phyloP scores from a whole-genome alignment of 305 asterid genomes.

The Coffea humblotiana region DNA sequence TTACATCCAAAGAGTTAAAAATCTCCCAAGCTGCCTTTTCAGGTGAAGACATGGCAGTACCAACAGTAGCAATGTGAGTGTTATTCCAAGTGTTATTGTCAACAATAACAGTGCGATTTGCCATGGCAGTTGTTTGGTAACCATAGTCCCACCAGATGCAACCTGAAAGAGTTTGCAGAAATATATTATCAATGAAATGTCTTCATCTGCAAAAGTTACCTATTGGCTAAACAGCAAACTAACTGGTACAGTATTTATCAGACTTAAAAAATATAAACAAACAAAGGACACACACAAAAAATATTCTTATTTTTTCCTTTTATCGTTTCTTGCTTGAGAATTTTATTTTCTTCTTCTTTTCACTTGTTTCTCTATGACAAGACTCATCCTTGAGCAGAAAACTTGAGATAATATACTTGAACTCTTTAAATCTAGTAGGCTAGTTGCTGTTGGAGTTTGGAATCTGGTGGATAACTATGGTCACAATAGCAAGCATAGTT shows the following conservation, averaged over 20 bases:
- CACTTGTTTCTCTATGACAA: neutral
- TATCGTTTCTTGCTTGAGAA: neutral
- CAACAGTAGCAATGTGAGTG: conserved; percentile 98
- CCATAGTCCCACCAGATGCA: conserved; percentile 99
- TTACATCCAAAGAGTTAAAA: conserved; percentile 90
- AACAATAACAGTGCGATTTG: conserved; percentile 97
- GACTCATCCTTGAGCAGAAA: neutral
- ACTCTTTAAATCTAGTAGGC: neutral
- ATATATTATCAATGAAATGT: neutral
- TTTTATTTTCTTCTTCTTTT: neutral
- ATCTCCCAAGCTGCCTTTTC: conserved; percentile 99
- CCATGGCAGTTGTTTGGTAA: conserved; percentile 99
- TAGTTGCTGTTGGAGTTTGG: neutral
- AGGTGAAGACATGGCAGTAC: conserved; percentile 99
- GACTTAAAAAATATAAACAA: neutral
- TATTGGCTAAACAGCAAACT: neutral
- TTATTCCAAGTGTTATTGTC: conserved; percentile 99
- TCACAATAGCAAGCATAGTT: neutral
- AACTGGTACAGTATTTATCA: neutral
- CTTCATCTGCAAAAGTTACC: conserved; percentile 13
- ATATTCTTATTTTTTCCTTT: neutral
- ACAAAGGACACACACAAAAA: neutral
- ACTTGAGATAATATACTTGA: neutral
- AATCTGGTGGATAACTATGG: neutral
- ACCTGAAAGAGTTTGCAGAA: conserved; percentile 54